Conservation (phyloP, 495 filamentous ascomycete species). For the Aeminium ludgeri region DNA sequence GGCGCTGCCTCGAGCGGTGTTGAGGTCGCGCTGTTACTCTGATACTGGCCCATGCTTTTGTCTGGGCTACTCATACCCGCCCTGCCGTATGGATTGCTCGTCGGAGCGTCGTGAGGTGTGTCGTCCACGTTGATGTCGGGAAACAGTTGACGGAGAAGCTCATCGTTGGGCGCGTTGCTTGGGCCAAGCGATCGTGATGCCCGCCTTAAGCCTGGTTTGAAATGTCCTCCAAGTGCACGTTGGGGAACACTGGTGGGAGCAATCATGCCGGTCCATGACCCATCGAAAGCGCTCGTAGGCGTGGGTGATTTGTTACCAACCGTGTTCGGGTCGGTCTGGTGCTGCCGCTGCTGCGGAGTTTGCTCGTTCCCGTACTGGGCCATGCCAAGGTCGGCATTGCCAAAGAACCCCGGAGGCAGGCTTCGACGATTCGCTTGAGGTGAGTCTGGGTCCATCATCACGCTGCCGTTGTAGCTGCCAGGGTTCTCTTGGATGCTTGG, state of each 20-base stretch:
- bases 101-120: too few species aligned
- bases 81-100: not conserved
- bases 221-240: not conserved
- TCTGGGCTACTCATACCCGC: not conserved
- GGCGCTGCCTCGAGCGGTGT: constrained; percentile 2
- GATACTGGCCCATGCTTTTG: not conserved
- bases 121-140: constrained; percentile 10
- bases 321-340: not conserved
- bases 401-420: constrained; percentile 12
- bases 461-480: constrained; percentile 3
- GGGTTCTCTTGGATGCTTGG: constrained; percentile 14
- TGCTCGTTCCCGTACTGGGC: not conserved
- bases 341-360: constrained; percentile 2
- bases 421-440: constrained; percentile 12
- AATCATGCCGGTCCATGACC: not conserved
- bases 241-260: not conserved
- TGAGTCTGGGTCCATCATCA: not conserved
- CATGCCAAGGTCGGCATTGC: constrained; percentile 2
- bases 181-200: constrained; percentile 9
- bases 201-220: too few species aligned
- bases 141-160: constrained; percentile 11
- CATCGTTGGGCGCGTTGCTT: constrained; percentile 5
- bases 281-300: not conserved
- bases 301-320: not conserved
- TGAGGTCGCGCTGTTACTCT: not conserved